Base-by-base conservation (phyloP, 306 rosid species). In the Hylodesmum podocarpum region DNA sequence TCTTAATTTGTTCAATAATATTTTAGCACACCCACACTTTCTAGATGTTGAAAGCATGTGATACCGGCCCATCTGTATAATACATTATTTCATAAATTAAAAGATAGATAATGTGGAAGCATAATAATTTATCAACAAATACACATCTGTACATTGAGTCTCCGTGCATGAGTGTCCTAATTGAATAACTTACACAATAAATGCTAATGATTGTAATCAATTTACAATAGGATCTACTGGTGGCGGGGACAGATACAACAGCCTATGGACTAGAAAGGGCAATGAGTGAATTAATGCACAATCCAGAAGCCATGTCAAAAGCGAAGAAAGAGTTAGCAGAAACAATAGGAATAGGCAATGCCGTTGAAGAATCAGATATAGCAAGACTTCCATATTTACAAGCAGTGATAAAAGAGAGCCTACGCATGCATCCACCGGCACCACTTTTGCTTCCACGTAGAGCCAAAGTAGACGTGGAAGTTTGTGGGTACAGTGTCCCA, bases 221-320 rank as follows among this genome's bases (percentile, higher is more conserved):
- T n/a, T n/a, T 69, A 2, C 11, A 0, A 47, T 14, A 81, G 91
- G 94, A 81, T 22, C 53, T 91, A 0, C 85, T 89, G 29, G 83
- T 75, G 2, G 94, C 89, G 1, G 90, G 94, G 6, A 86, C 86
- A 0, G 94, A 89, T 1, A 89, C 94, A 65, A 84, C 88, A 0
- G 77, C 94, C 4, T 8, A 47, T 12, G 79, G 80, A 6, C 3
- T 86, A 5, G 90, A 81, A 64, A 87, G 92, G 82, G 84, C 89
- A 24, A 79, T 89, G 97, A 82, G 84, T 13, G 77, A 73, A 51
- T 1, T 89, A 0, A 21, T 91, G 3, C 80, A 51, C 40, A 80
- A 76, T 50, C 94, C 91, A 15, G 51, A 65, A 55, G 18, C 24
- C 54, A 68, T 89, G 70, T 37, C 70, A 10, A 91, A 82, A 75